Conservation (phyloP, 192 early-diverging fungal species). For the Geranomyces michiganensis region DNA sequence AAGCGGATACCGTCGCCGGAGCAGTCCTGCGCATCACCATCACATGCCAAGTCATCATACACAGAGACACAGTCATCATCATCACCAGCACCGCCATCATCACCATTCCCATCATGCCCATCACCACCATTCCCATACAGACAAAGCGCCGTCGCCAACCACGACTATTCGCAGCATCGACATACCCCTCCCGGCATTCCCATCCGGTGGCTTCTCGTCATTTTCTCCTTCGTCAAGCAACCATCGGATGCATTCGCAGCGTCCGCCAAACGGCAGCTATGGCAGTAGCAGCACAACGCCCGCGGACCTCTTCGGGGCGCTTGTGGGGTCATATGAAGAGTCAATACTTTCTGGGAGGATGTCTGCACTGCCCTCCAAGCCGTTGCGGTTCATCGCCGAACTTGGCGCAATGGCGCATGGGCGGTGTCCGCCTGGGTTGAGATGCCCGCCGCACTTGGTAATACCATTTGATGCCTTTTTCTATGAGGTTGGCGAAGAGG, state of each 20-base stretch:
- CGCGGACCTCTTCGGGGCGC: conserved; percentile 38
- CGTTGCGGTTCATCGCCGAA: conserved; percentile 70
- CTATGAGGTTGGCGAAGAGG: conserved; percentile 68
- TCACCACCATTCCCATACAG: not conserved
- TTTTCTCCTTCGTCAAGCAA: not conserved
- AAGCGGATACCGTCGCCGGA: too few species aligned
- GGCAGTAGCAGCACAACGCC: not conserved
- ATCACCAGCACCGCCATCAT: not conserved
- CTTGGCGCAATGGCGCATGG: conserved; percentile 71
- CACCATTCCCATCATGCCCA: not conserved
- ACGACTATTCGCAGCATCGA: conserved; percentile 30
- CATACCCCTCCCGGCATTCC: conserved; percentile 11
- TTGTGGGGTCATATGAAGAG: conserved; percentile 67
- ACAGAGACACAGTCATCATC: not conserved
- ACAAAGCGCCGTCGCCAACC: conserved; percentile 5
- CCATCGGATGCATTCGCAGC: not conserved
- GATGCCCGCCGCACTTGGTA: conserved; percentile 68
- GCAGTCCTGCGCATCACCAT: conserved; percentile 1
- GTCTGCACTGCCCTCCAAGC: conserved; percentile 74
- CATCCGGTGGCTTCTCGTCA: not conserved
- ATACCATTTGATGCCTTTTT: conserved; percentile 74
- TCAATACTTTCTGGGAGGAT: conserved; percentile 76
- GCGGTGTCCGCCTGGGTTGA: conserved; percentile 61
- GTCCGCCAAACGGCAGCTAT: not conserved
- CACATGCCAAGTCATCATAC: not conserved